Conservation (phyloP, 371 early-diverging fungal species). For the Apophysomyces variabilis region DNA sequence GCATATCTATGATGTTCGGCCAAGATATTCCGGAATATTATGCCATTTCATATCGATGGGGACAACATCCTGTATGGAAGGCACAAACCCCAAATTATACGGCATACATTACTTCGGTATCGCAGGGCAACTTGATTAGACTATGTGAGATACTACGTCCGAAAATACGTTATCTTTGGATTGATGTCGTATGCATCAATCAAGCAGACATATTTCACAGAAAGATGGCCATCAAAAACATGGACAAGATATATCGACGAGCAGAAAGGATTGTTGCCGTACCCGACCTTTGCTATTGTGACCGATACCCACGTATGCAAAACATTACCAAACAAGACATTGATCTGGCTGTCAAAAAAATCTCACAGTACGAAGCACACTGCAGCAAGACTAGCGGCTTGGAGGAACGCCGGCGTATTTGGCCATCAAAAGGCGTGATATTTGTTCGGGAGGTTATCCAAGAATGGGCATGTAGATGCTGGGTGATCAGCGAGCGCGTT, state of each 20-base stretch:
- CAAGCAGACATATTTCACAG: neutral
- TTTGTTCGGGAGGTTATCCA: too few species aligned
- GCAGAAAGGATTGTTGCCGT: neutral
- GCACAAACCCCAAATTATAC: neutral
- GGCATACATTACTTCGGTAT: neutral
- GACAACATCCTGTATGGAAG: neutral
- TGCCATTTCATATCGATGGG: conserved; percentile 5
- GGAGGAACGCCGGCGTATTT: too few species aligned
- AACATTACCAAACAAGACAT: too few species aligned
- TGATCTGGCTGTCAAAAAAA: neutral
- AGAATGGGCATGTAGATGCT: too few species aligned
- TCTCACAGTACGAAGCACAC: neutral
- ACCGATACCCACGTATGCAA: neutral
- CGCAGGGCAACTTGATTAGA: neutral
- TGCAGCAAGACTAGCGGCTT: too few species aligned
- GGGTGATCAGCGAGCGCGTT: too few species aligned
- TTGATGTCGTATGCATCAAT: neutral
- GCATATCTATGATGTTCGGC: too few species aligned
- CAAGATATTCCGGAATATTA: neutral
- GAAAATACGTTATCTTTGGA: neutral
- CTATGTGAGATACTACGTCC: neutral
- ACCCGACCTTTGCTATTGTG: neutral
- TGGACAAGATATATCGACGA: neutral
- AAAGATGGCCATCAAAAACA: neutral
- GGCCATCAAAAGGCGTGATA: too few species aligned